A percentile compares a stretch with the other conserved stretches of the same genome.
Conservation (phyloP, 306 rosid genomes). For the Oemleria cerasiformis region DNA sequence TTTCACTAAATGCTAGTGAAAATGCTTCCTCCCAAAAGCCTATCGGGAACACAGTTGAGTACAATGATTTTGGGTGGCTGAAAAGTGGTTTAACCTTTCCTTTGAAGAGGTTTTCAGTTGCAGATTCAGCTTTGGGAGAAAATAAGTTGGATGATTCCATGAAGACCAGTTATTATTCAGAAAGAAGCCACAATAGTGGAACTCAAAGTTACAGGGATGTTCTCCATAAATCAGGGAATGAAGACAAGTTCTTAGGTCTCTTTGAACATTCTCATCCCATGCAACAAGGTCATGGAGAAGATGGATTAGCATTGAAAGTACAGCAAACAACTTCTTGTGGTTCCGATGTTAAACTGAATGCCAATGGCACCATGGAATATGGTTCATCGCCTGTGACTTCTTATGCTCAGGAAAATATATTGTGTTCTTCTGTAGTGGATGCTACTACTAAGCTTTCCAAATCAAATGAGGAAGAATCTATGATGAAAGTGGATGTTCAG, state of each 20-base stretch:
- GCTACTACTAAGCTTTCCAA: constrained; percentile 33
- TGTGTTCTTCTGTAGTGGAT: constrained; percentile 30
- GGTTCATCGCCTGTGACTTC: constrained; percentile 19
- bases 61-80: constrained; percentile 25
- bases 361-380: constrained; percentile 22
- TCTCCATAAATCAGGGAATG: constrained; percentile 29
- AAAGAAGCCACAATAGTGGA: constrained; percentile 29
- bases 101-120: constrained; percentile 30
- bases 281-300: constrained; percentile 36
- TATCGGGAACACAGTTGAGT: constrained; percentile 28
- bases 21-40: constrained; percentile 36
- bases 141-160: constrained; percentile 32
- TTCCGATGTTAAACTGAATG: constrained; percentile 29
- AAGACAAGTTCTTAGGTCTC: constrained; percentile 33
- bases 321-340: constrained; percentile 24
- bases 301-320: constrained; percentile 30
- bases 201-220: constrained; percentile 30
- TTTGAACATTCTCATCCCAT: constrained; percentile 29
- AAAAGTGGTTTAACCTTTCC: constrained; percentile 41
- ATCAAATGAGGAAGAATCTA: constrained; percentile 34
- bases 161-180: constrained; percentile 30
- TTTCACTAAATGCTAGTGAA: constrained; percentile 29
- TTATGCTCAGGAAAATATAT: constrained; percentile 24
- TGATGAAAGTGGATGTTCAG: constrained; percentile 48
- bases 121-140: constrained; percentile 36